Conservation (phyloP, 2,329 filamentous ascomycete species). For the Aspergillaceae sp. region DNA sequence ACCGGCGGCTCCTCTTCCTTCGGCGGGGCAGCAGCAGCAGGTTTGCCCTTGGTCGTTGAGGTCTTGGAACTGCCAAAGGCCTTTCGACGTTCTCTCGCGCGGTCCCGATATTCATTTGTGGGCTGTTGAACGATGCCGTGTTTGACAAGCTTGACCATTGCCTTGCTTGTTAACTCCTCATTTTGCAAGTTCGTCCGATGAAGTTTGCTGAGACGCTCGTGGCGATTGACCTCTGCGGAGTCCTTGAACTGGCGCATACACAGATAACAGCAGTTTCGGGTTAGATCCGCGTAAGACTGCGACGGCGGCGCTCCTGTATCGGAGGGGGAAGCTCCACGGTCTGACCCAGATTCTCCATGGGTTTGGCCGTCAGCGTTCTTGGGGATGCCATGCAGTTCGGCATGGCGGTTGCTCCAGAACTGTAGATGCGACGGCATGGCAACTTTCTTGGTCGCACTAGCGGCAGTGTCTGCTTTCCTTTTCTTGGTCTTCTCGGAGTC, state of each 20-base stretch:
- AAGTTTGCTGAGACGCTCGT: conserved; percentile 51
- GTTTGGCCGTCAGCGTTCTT: conserved; percentile 21
- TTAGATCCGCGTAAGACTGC: conserved; percentile 54
- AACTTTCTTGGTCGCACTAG: conserved; percentile 35
- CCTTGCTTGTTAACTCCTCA: conserved; percentile 37
- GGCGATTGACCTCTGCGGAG: conserved; percentile 47
- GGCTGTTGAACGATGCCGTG: conserved; percentile 29
- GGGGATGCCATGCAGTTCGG: conserved; percentile 52
- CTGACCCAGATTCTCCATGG: conserved; percentile 2
- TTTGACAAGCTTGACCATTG: conserved; percentile 35
- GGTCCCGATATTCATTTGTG: conserved; percentile 38
- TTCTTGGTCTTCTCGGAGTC: conserved; percentile 40
- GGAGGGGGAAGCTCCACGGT: conserved; percentile 19
- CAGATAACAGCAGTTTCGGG: conserved; percentile 52
- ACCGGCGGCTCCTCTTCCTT: conserved; percentile 21
- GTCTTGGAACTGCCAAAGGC: conserved; percentile 32
- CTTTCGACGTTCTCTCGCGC: conserved; percentile 38
- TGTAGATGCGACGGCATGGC: conserved; percentile 57
- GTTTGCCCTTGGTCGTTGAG: conserved; percentile 12
- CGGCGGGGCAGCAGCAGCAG: conserved; percentile 13
- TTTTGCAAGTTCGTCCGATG: conserved; percentile 50
- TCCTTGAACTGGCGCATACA: conserved; percentile 52
- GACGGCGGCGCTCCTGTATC: conserved; percentile 30
- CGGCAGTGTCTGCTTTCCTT: conserved; percentile 37
- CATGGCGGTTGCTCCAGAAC: conserved; percentile 63